Evolutionary conservation across 495 filamentous ascomycete species (phyloP), one percentile per base, ranked within the genome.

Genomic region (Talaromyces stipitatus): DNA sequence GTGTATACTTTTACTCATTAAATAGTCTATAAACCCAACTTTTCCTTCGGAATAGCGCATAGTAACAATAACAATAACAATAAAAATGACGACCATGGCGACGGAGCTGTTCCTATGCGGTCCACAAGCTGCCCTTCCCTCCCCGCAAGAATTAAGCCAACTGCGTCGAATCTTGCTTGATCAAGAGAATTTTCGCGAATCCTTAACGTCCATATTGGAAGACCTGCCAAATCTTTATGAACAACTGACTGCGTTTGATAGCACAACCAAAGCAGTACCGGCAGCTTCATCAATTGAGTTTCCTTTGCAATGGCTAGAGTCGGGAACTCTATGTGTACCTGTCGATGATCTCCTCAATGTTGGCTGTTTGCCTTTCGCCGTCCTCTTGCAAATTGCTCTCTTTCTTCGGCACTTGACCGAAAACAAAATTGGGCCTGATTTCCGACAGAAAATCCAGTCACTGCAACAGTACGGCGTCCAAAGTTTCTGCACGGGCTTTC

Each of bases 401-500:
- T 43, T 22, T 41, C 23, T 55, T 10, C 8, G 26, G 14, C 24
- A 55, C 11, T 11, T 55, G 10, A 27, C 5, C 23, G 9, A 26
- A 41, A 6, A 18, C 18, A 11, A 38, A 7, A 27, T 4, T 41
- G 8, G 16, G 9, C 4, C 18, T 8, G 30, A 41, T 26, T 28
- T 24, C 20, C 11, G 23, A 4, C 7, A 22, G 14, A 54, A 14
- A 16, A 29, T 32, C 16, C 26, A 33, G 18, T 54, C 50, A 10
- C 28, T 54, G 50, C 26, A 32, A 16, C 14, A 54, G 12, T 16
- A 54, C 20, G 52, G 52, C 30, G 43, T 52, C 23, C 62, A 64
- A 30, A 66, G 68, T 41, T 73, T 75, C 51, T 77, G 74, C 58
- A 56, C 64, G 12, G 74, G 72, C 7, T 64, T 74, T 53, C 61